A percentile compares a stretch with the other conserved stretches of the same genome.
These are phyloP conservation scores for Crithidia fasciculata DNA, from an alignment of 208 protist species.

Conservation along the genomic window DNA sequence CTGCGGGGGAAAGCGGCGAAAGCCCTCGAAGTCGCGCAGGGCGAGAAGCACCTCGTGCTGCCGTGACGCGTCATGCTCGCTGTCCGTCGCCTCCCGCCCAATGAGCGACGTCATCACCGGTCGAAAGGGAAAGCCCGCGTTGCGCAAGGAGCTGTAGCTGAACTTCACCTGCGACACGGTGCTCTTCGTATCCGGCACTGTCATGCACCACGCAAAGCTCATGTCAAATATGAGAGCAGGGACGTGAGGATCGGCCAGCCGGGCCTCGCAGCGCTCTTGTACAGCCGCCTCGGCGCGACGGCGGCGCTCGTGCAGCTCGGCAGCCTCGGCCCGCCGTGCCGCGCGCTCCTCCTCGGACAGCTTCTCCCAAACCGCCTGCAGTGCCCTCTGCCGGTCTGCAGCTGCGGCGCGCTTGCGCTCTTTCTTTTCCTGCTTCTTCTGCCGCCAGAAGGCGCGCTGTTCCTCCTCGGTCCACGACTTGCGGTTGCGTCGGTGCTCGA, in stretches of 20 bases:
- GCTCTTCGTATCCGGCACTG: conserved; percentile 70
- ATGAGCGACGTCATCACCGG: conserved; percentile 72
- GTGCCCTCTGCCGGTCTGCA: conserved; percentile 35
- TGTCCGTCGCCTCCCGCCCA: conserved; percentile 45
- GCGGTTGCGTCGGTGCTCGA: conserved; percentile 39
- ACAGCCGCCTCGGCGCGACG: conserved; percentile 41
- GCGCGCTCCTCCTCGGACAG: conserved; percentile 61
- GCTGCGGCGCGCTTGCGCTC: conserved; percentile 35
- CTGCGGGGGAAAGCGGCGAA: conserved; percentile 57
- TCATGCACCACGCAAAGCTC: conserved; percentile 91
- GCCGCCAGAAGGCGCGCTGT: conserved; percentile 59
- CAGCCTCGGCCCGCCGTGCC: conserved; percentile 41
- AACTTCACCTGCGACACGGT: conserved; percentile 88
- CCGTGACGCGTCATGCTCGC: conserved; percentile 25
- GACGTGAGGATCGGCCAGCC: conserved; percentile 42
- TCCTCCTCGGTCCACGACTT: conserved; percentile 65
- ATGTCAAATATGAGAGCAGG: conserved; percentile 86
- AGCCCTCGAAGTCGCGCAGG: conserved; percentile 70
- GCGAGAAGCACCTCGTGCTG: conserved; percentile 45
- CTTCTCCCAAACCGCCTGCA: conserved; percentile 58
- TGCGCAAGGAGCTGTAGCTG: conserved; percentile 79
- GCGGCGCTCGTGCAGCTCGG: conserved; percentile 51
- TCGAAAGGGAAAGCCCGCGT: conserved; percentile 70
- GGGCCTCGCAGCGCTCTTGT: conserved; percentile 29
- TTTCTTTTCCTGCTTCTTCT: conserved; percentile 60